phyloP scores from a whole-genome alignment of 495 filamentous ascomycete species.

The Neurospora tetrasperma region DNA sequence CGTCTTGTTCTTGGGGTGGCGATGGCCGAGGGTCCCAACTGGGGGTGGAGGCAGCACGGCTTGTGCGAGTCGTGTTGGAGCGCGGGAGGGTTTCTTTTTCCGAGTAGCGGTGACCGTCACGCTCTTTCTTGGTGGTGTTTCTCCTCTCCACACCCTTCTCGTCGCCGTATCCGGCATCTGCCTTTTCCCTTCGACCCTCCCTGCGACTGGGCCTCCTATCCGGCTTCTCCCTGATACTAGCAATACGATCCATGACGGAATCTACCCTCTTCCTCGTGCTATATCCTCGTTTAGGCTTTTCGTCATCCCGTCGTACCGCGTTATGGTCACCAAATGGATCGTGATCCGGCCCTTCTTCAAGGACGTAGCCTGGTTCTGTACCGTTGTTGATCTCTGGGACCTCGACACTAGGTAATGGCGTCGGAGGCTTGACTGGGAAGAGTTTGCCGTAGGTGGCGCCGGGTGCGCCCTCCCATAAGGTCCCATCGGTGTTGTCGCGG shows the following conservation, averaged over 20 bases:
- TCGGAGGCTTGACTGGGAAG: conserved; percentile 13
- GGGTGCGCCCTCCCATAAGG: conserved; percentile 33
- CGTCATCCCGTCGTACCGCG: background rate
- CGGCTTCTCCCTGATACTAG: background rate
- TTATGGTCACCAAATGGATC: conserved; percentile 2
- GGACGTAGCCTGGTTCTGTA: conserved; percentile 5
- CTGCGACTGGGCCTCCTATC: background rate
- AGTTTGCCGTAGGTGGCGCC: conserved; percentile 37
- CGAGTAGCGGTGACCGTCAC: background rate
- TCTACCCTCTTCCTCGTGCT: background rate
- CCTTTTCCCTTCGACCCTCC: background rate
- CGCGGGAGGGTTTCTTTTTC: background rate
- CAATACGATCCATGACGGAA: background rate
- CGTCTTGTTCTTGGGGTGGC: background rate
- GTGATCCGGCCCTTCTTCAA: conserved; percentile 1
- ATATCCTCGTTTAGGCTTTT: background rate
- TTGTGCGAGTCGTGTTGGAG: background rate
- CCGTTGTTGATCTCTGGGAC: background rate
- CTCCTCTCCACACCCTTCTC: background rate
- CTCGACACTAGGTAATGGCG: conserved; percentile 2
- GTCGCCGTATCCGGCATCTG: background rate
- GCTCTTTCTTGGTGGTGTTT: background rate
- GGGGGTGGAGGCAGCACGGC: background rate
- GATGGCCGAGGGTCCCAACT: background rate
- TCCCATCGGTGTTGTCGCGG: conserved; percentile 29